phyloP scores from a whole-genome alignment of 192 early-diverging fungal species.

The Kappamyces sp. region DNA sequence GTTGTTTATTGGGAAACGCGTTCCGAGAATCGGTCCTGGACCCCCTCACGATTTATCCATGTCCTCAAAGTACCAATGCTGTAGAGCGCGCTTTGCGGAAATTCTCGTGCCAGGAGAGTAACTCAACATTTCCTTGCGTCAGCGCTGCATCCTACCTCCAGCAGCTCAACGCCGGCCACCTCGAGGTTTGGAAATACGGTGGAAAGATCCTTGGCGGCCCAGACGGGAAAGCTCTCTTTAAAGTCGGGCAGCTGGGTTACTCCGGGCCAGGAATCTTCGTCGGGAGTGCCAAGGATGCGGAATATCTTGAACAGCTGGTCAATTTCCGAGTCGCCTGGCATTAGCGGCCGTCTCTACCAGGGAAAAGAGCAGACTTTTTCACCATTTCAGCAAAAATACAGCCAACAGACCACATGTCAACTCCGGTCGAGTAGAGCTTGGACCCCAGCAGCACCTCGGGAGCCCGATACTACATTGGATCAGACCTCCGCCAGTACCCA shows the following conservation, averaged over 20 bases:
- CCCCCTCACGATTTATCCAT: slow-evolving; percentile 16
- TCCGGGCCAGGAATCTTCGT: slow-evolving; percentile 70
- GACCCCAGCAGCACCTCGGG: slow-evolving; percentile 93
- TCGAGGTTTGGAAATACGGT: slow-evolving; percentile 48
- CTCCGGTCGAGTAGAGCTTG: slow-evolving; percentile 80
- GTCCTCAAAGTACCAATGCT: slow-evolving; percentile 68
- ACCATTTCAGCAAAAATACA: slow-evolving; percentile 98
- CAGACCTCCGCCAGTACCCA: slow-evolving; percentile 39
- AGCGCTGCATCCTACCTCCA: slow-evolving; percentile 34
- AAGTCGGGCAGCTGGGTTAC: slow-evolving; percentile 71
- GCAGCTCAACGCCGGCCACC: slow-evolving; percentile 62
- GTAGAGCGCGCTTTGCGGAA: slow-evolving; percentile 76
- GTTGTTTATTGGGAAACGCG: too few species aligned
- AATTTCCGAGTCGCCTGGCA: slow-evolving; percentile 75
- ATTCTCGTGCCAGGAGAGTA: slow-evolving; percentile 76
- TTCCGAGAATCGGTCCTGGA: too few species aligned
- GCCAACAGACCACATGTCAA: slow-evolving; percentile 97
- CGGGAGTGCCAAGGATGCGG: slow-evolving; percentile 75
- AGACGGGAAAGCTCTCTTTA: slow-evolving; percentile 71
- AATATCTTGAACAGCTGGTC: slow-evolving; percentile 94
- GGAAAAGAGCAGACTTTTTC: slow-evolving; percentile 71
- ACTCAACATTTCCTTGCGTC: slow-evolving; percentile 51
- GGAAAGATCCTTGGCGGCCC: slow-evolving; percentile 48
- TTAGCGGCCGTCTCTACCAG: slow-evolving; percentile 45
- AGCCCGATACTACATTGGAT: slow-evolving; percentile 92